Base-by-base conservation (phyloP, 495 filamentous ascomycete species). In the Trichoderma erinaceum region DNA sequence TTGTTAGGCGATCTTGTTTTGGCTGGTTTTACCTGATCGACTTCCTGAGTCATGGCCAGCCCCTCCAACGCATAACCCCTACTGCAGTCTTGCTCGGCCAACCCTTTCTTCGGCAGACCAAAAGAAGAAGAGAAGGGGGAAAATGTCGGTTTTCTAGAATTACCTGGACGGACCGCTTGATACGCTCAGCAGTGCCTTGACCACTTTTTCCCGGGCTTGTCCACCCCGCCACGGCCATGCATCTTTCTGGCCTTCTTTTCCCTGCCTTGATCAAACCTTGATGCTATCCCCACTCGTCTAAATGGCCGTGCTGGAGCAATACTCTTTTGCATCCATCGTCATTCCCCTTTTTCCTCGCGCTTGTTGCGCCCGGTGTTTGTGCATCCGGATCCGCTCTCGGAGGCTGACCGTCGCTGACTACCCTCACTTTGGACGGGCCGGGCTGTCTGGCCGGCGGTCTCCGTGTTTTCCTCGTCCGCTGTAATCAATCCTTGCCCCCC, bases 161-260 rank as follows among this genome's bases (percentile, higher is more conserved):
- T 23, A 52, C n/a, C 48, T 29, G 56, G 56, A 61, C 25, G 11
- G 2, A 6, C 56, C 25, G 27, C 56, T 32, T 61, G 56, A 25
- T 16, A 4, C 6, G 44, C 56, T 32, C 23, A 4, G 11, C 5
- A 10, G 56, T 25, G n/a, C n/a, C 21, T 25, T 56, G 50, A 25
- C 44, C 16, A 4, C 13, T 61, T 32, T 32, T 25, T 52, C 48
- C 48, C 48, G 15, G 11, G 25, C 56, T 23, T 32, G 41, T 48
- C 41, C 15, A 48, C 64, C 64, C 64, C 64, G 64, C 64, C 64
- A 66, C 25, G 21, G 13, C 16, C 41, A 46, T 46, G 64, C 64
- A 50, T 32, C 6, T 1, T 41, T 12, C n/a, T 12, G 32, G 25
- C 64, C n/a, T 11, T 65, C 64, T 12, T 13, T 65, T 41, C 18